These are phyloP conservation scores for Trichoderma erinaceum DNA, from an alignment of 495 filamentous ascomycete species.

Conservation along the genomic window DNA sequence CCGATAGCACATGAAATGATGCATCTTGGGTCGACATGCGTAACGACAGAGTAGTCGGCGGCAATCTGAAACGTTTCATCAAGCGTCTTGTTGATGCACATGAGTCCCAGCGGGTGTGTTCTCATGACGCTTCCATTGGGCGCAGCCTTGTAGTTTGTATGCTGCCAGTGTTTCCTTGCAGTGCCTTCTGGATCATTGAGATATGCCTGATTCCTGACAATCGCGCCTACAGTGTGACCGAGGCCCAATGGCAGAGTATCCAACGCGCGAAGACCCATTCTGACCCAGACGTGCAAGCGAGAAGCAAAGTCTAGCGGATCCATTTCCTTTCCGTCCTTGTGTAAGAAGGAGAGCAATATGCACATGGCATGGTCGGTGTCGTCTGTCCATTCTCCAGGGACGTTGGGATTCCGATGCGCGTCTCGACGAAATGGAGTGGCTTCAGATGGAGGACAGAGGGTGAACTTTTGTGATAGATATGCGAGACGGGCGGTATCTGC, in stretches of 20 bases:
- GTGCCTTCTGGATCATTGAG: slow-evolving; percentile 25
- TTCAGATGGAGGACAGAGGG: slow-evolving; percentile 23
- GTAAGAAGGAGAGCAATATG: slow-evolving; percentile 38
- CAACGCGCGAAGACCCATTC: slow-evolving; percentile 34
- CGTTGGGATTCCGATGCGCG: slow-evolving; percentile 33
- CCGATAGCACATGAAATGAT: slow-evolving; percentile 38
- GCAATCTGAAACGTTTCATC: slow-evolving; percentile 31
- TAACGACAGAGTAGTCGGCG: slow-evolving; percentile 27
- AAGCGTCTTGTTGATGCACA: slow-evolving; percentile 28
- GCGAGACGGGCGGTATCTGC: slow-evolving; percentile 21
- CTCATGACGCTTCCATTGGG: slow-evolving; percentile 46
- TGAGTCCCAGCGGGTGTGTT: slow-evolving; percentile 39
- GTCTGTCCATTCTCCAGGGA: slow-evolving; percentile 42
- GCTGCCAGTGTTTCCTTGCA: slow-evolving; percentile 32
- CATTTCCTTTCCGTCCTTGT: slow-evolving; percentile 22
- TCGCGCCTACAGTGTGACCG: slow-evolving; percentile 31
- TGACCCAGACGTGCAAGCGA: slow-evolving; percentile 36
- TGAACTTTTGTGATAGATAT: slow-evolving; percentile 33
- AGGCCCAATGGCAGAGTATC: slow-evolving; percentile 39
- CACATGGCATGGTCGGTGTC: slow-evolving; percentile 46
- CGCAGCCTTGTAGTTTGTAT: slow-evolving; percentile 23
- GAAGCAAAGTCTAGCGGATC: slow-evolving; percentile 32
- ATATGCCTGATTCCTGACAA: slow-evolving; percentile 29
- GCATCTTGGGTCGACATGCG: slow-evolving; percentile 44
- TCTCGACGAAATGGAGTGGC: slow-evolving; percentile 33